Percentiles rank a stretch among this genome's conserved stretches.
phyloP scores from a whole-genome alignment of 2,329 filamentous ascomycete species.

The Phyllosticta capitalensis region DNA sequence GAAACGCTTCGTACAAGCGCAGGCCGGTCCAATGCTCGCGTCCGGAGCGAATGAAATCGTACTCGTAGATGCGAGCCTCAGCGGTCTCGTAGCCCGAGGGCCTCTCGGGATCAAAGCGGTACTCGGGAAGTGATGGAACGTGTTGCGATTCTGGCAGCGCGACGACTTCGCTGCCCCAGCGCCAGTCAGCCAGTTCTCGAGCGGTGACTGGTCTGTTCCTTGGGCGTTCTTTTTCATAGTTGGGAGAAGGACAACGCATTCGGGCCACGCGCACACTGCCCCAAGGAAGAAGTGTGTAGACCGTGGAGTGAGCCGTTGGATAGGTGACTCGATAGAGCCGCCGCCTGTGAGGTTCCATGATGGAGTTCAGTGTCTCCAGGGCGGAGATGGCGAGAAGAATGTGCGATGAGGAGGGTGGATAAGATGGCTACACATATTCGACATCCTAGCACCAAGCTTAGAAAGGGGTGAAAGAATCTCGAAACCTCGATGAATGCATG shows the following conservation, averaged over 20 bases:
- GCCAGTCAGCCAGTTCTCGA: background rate
- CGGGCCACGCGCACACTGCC: background rate
- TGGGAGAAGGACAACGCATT: background rate
- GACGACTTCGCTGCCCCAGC: background rate
- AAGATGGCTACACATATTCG: background rate
- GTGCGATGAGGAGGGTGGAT: background rate
- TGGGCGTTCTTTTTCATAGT: background rate
- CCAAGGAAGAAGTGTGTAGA: background rate
- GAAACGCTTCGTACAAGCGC: background rate
- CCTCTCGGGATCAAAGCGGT: too few relatives aligned
- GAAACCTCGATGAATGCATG: background rate
- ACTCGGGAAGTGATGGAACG: too few relatives aligned
- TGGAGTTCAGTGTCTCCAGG: background rate
- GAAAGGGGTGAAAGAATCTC: background rate
- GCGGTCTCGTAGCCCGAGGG: background rate
- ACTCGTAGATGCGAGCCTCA: background rate
- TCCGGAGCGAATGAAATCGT: background rate
- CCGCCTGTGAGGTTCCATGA: background rate
- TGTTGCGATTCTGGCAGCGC: too few relatives aligned
- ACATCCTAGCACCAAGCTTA: background rate
- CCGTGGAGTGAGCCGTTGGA: background rate
- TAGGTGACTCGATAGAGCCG: background rate
- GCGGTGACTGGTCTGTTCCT: background rate
- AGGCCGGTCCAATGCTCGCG: background rate
- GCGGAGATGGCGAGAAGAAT: background rate